phyloP scores from a whole-genome alignment of 2,329 filamentous ascomycete genomes.

The Sclerotinia trifoliorum region DNA sequence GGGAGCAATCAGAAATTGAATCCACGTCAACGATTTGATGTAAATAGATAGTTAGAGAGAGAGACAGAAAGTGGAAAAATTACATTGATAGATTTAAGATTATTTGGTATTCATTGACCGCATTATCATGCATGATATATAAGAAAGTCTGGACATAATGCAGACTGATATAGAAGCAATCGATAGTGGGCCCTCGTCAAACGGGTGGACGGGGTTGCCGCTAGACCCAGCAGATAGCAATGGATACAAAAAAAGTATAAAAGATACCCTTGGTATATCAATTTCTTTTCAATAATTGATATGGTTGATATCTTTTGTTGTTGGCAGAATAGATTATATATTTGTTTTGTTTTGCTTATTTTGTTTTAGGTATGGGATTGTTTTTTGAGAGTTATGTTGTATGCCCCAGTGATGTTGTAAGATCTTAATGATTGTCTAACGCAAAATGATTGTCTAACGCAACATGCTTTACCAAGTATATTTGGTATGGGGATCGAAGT shows the following conservation, averaged over 20 bases:
- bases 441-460: no score
- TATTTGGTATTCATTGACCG: not conserved
- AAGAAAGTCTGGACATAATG: not conserved
- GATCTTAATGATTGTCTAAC: no score
- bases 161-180: not conserved
- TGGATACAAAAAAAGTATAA: no score
- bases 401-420: no score
- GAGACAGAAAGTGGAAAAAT: not conserved
- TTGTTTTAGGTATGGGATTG: no score
- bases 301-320: not conserved
- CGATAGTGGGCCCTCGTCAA: not conserved
- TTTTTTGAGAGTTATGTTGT: no score
- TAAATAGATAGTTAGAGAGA: conserved; percentile 12
- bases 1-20: conserved; percentile 8
- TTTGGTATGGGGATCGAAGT: no score
- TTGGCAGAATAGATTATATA: no score
- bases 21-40: conserved; percentile 16
- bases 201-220: not conserved
- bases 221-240: not conserved
- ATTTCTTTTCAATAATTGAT: not conserved
- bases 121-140: not conserved
- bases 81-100: conserved; percentile 4
- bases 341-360: no score
- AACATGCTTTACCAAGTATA: no score
- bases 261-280: not conserved